Base-by-base conservation (phyloP, 176 grass and related monocot species). In the Ampelocalamus luodianensis region DNA sequence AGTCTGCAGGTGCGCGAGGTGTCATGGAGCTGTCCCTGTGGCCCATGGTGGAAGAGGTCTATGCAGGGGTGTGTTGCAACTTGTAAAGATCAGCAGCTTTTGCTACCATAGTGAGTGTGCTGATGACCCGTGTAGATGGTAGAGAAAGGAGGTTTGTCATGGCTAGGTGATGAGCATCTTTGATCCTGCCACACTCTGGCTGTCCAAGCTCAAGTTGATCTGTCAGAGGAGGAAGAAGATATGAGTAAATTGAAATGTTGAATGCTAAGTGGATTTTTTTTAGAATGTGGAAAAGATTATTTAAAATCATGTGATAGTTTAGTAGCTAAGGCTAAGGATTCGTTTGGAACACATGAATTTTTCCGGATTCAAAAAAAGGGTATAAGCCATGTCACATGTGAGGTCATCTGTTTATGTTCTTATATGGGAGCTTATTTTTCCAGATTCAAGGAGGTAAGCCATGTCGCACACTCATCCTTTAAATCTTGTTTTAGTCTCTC, bases 111-210 rank as follows among this genome's bases (percentile, higher is more conserved):
- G 53, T 73, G 62, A 34, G 62, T 56, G 45, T 85, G 42, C 27
- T 66, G 85, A 68, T 84, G 72, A 72, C 72, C 62, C 51, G 49
- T 20, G 75, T 24, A 17, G 67, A 63, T 78, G 3, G 18, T 22
- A 56, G 44, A 12, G 66, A 82, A 81, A 62, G 46, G 34, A 0
- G 1, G 71, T 84, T 89, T 85, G 87, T 81, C 87, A 85, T 49
- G 70, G 71, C 83, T 53, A 51, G 88, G 78, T 65, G 78, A 82
- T 48, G 59, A 83, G 79, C 58, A 90, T 90, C 79, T 87, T 76
- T 82, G 59, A 38, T 65, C 59, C 22, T 64, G 55, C 58, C 26
- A 20, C 68, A 1, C 65, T 64, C 65, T 72, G 67, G 46, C 5
- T 5, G 14, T 80, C 78, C 69, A 16, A 1, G 48, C 43, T 42